Base-by-base conservation (phyloP, 257 asterid species). In the Ligustrum vulgare region DNA sequence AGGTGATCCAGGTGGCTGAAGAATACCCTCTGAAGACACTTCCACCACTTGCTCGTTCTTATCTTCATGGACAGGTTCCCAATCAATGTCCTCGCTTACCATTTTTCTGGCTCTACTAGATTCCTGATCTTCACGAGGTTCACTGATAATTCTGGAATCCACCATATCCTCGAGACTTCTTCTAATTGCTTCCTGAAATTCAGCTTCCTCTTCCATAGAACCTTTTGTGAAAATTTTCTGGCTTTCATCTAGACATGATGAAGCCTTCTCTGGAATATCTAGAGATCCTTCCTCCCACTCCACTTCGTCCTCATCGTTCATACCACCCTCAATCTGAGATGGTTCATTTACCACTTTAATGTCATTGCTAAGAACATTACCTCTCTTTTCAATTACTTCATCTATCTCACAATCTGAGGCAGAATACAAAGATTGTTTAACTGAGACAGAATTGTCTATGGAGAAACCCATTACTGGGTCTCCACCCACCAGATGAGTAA, bases 261-360 rank as follows among this genome's bases (percentile, higher is more conserved):
- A 79, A 47, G 82, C 71, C 78, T 84, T 81, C 82, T 86, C 70
- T 45, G 60, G 84, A 79, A 75, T 77, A 58, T 78, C 90, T 79
- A 69, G 77, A 79, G 74, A 77, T 74, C 90, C 97, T 43, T 94
- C 97, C 90, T 94, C 97, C 98, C 98, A 88, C 80, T 88, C 96
- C 71, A 88, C 79, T 74, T 87, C 96, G 68, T 67, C 86, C 78
- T 86, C 93, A 72, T 83, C 91, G 78, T 72, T 71, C 78, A 78
- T 25, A 64, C 70, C 82, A 37, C 72, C 93, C 58, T 78, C 86
- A 20, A 60, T 77, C 67, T 33, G 73, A 56, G 74, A 47, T 36
- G 79, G 73, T 33, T 71, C 79, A 63, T 76, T 69, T 67, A 75
- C 75, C 47, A 43, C 73, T 47, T 64, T 75, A 71, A 51, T 2